Conservation (phyloP, 163 green algal species). For the Chlorella variabilis region DNA sequence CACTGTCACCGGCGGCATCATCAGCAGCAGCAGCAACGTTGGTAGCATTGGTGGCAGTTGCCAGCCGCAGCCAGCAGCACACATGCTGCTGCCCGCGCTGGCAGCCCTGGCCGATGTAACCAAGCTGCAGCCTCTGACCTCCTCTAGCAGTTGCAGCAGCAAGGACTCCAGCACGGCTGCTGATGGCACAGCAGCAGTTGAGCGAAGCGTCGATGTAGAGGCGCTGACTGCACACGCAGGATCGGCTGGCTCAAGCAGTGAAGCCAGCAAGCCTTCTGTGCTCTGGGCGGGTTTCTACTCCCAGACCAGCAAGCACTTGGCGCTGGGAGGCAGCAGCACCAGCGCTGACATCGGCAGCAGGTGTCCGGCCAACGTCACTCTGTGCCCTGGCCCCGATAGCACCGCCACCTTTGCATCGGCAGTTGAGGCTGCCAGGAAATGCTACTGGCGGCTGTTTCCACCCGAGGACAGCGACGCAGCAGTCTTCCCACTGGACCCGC, state of each 20-base stretch:
- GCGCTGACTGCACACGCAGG: background rate
- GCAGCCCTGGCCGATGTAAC: slow-evolving; percentile 16
- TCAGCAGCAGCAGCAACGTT: background rate
- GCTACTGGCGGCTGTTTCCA: slow-evolving; percentile 39
- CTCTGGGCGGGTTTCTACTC: slow-evolving; percentile 38
- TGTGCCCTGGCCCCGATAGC: slow-evolving; percentile 32
- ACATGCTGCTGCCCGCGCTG: slow-evolving; percentile 19
- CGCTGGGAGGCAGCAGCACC: background rate
- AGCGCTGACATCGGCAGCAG: background rate
- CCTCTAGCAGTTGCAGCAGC: background rate
- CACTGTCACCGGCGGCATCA: background rate
- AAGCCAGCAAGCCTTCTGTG: slow-evolving; percentile 5
- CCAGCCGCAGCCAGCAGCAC: background rate
- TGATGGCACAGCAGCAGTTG: background rate
- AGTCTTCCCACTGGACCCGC: background rate
- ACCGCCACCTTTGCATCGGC: slow-evolving; percentile 7
- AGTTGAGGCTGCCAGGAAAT: slow-evolving; percentile 29
- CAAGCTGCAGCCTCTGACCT: background rate
- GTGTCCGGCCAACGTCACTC: slow-evolving; percentile 42
- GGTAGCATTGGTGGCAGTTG: background rate
- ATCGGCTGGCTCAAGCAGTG: background rate
- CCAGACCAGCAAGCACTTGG: slow-evolving; percentile 15
- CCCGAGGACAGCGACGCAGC: no score
- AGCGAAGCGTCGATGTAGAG: no score
- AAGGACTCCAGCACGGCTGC: background rate